Evolutionary conservation across 192 early-diverging fungal genomes (phyloP).

Genomic region (Backusella mclennaniae): DNA sequence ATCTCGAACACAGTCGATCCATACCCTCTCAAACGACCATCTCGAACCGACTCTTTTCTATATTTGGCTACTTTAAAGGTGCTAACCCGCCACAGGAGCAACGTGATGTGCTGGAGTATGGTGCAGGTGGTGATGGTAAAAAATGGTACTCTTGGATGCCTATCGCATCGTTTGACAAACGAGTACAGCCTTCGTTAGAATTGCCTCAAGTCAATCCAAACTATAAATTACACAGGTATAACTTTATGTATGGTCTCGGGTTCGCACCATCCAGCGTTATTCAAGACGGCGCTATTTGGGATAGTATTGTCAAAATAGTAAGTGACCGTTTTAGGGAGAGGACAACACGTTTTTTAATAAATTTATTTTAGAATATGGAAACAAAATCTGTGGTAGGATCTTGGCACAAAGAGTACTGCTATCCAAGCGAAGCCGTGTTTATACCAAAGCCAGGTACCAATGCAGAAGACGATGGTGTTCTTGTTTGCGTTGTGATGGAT

Average conservation of each 20-base stretch:
- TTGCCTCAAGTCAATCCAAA: constrained; percentile 35
- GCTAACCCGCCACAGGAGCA: not conserved
- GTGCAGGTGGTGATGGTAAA: not conserved
- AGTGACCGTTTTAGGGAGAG: not conserved
- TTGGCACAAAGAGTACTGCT: constrained; percentile 59
- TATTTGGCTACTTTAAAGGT: not conserved
- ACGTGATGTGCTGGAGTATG: not conserved
- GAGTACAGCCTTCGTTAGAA: constrained; percentile 25
- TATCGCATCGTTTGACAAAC: constrained; percentile 12
- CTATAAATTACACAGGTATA: constrained; percentile 15
- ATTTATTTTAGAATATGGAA: constrained; percentile 31
- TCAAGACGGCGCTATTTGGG: constrained; percentile 36
- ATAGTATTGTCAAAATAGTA: constrained; percentile 41
- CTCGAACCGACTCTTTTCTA: not conserved
- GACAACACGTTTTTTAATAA: not conserved
- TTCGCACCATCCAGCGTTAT: constrained; percentile 9
- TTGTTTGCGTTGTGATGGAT: constrained; percentile 74
- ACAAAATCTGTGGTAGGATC: constrained; percentile 26
- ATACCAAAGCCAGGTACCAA: constrained; percentile 46
- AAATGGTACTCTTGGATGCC: constrained; percentile 16
- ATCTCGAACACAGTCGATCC: not conserved
- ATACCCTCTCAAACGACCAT: not conserved
- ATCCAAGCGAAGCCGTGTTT: constrained; percentile 78
- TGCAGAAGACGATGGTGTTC: constrained; percentile 62
- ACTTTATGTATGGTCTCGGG: constrained; percentile 31